Evolutionary conservation across 2,329 filamentous ascomycete species (phyloP).

Genomic region (Fusarium sublunatum): DNA sequence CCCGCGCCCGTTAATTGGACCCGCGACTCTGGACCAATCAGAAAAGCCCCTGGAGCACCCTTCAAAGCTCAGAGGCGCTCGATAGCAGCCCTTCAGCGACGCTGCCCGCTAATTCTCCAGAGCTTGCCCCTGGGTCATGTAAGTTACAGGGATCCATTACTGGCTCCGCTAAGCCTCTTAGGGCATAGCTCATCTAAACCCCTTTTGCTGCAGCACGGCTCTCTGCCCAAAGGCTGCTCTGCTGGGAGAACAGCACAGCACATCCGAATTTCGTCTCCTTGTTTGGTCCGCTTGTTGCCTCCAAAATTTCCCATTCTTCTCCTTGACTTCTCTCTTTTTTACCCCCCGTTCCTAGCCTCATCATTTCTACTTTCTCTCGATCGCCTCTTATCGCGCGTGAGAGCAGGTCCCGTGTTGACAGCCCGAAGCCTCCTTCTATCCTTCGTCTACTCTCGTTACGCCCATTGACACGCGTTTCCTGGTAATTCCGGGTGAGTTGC

Average conservation of each 20-base stretch:
- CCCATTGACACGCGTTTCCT: slow-evolving; percentile 52
- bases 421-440: slow-evolving; percentile 42
- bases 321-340: slow-evolving; percentile 43
- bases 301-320: slow-evolving; percentile 49
- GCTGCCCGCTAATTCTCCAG: slow-evolving; percentile 48
- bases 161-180: slow-evolving; percentile 39
- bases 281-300: slow-evolving; percentile 45
- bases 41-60: not conserved
- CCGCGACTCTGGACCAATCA: slow-evolving; percentile 39
- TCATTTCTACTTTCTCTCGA: slow-evolving; percentile 54
- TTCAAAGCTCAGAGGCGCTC: slow-evolving; percentile 9
- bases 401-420: slow-evolving; percentile 41
- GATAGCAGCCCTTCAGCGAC: slow-evolving; percentile 35
- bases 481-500: slow-evolving; percentile 45
- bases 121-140: slow-evolving; percentile 39
- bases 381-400: slow-evolving; percentile 45
- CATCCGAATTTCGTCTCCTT: slow-evolving; percentile 51
- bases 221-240: slow-evolving; percentile 43
- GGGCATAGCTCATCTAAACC: slow-evolving; percentile 48
- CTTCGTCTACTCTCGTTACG: slow-evolving; percentile 46
- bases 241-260: slow-evolving; percentile 49
- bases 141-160: slow-evolving; percentile 28
- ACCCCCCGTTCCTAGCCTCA: slow-evolving; percentile 46
- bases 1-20: slow-evolving; percentile 41
- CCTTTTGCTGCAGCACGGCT: slow-evolving; percentile 49